Percentiles rank a stretch among this genome's conserved stretches.
phyloP scores from a whole-genome alignment of 2,329 filamentous ascomycete genomes.

The Alternaria tenuissima region DNA sequence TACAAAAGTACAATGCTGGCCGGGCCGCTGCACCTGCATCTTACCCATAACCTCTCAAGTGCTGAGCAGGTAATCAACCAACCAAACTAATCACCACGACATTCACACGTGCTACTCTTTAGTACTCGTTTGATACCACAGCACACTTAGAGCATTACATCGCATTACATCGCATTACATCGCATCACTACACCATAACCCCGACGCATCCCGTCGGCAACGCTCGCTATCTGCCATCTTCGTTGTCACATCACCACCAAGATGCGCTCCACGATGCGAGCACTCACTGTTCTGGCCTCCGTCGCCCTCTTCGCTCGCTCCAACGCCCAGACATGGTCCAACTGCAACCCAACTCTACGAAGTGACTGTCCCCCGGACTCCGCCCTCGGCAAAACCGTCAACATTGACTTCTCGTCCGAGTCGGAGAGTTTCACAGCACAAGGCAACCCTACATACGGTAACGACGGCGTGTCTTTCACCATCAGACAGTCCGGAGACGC shows the following conservation, averaged over 20 bases:
- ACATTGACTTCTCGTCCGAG: slow-evolving; percentile 79
- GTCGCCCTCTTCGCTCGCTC: slow-evolving; percentile 51
- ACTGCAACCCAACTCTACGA: slow-evolving; percentile 64
- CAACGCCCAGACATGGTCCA: slow-evolving; percentile 62
- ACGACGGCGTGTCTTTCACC: slow-evolving; percentile 82
- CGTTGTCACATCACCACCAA: slow-evolving; percentile 24
- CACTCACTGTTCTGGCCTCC: slow-evolving; percentile 51
- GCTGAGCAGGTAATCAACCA: slow-evolving; percentile 26
- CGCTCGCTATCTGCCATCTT: slow-evolving; percentile 11
- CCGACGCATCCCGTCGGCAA: slow-evolving; percentile 7
- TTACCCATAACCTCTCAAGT: slow-evolving; percentile 32
- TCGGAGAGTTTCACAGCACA: slow-evolving; percentile 81
- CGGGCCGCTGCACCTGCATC: slow-evolving; percentile 26
- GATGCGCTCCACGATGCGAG: slow-evolving; percentile 46
- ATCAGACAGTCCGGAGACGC: slow-evolving; percentile 80
- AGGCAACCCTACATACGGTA: slow-evolving; percentile 75
- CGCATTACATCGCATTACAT: not conserved
- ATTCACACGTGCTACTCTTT: slow-evolving; percentile 20
- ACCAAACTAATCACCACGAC: slow-evolving; percentile 11
- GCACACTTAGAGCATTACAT: slow-evolving; percentile 9
- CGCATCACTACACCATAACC: slow-evolving; percentile 14
- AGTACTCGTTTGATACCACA: slow-evolving; percentile 13
- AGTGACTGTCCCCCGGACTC: slow-evolving; percentile 75
- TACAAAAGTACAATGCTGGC: slow-evolving; percentile 39
- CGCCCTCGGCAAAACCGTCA: slow-evolving; percentile 82